These are phyloP conservation scores for Guyanaporus albipodus DNA, from an alignment of 768 basidiomycete genomes.

Conservation along the genomic window DNA sequence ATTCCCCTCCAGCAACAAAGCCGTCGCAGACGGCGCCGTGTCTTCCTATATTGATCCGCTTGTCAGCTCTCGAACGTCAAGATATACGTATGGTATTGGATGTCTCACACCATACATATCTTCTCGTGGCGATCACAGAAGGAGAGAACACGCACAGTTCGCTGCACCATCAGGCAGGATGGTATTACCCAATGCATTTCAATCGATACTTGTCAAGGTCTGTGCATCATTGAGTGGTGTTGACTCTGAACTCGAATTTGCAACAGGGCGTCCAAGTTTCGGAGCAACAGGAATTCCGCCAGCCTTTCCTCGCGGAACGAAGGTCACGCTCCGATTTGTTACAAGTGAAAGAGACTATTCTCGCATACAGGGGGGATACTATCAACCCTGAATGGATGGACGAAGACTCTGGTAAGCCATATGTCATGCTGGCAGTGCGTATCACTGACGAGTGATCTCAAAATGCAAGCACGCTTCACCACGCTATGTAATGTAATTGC, in stretches of 20 bases:
- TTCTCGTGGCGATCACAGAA: conserved; percentile 33
- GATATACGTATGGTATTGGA: conserved; percentile 36
- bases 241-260: not conserved
- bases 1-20: not conserved
- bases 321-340: not conserved
- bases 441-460: not conserved
- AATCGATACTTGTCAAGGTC: conserved; percentile 35
- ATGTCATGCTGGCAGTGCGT: no score
- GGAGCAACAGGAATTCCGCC: conserved; percentile 19
- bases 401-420: conserved; percentile 8
- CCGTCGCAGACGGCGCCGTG: not conserved
- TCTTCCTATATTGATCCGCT: conserved; percentile 39
- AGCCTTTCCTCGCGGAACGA: not conserved
- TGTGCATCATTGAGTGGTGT: fast-evolving
- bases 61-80: conserved; percentile 41
- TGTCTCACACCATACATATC: conserved; percentile 28
- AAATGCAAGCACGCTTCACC: conserved; percentile 3
- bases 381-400: conserved; percentile 11
- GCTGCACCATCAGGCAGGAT: conserved; percentile 25
- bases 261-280: conserved; percentile 15
- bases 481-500: conserved; percentile 12
- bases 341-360: not conserved
- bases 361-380: conserved; percentile 16
- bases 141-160: conserved; percentile 24
- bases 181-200: conserved; percentile 33